phyloP scores from a whole-genome alignment of 306 rosid species.

The Cyamopsis tetragonoloba region DNA sequence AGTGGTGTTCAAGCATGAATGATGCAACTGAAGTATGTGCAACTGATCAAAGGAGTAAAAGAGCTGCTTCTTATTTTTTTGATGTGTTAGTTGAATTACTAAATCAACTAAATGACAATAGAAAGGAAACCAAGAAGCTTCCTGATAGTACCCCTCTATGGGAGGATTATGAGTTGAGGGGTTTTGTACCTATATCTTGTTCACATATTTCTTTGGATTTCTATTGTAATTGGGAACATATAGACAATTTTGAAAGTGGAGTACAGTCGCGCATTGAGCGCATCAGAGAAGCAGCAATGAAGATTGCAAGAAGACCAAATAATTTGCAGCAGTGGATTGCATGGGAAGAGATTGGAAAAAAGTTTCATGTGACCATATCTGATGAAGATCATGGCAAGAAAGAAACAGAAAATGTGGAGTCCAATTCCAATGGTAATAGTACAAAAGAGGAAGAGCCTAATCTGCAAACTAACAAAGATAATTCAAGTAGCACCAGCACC shows the following conservation, averaged over 20 bases:
- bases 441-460: constrained; percentile 21
- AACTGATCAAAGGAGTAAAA: constrained; percentile 45
- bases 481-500: constrained; percentile 12
- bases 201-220: constrained; percentile 57
- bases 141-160: constrained; percentile 56
- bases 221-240: constrained; percentile 49
- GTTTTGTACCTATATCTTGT: constrained; percentile 57
- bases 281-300: constrained; percentile 54
- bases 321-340: constrained; percentile 51
- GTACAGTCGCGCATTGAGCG: constrained; percentile 52
- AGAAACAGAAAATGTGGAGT: constrained; percentile 29
- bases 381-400: constrained; percentile 38
- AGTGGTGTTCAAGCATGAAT: constrained; percentile 58
- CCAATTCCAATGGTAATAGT: constrained; percentile 16
- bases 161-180: constrained; percentile 96
- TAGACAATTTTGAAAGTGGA: constrained; percentile 52
- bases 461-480: constrained; percentile 23
- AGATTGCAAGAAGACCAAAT: constrained; percentile 51
- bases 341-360: constrained; percentile 34
- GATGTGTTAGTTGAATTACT: constrained; percentile 50
- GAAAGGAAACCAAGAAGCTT: constrained; percentile 30
- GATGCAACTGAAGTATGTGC: constrained; percentile 39
- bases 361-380: constrained; percentile 28
- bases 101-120: constrained; percentile 28
- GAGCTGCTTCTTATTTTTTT: constrained; percentile 66